Evolutionary conservation across 192 early-diverging fungal genomes (phyloP), one percentile per base, ranked within the genome.

Genomic region (Irineochytrium annulatum): DNA sequence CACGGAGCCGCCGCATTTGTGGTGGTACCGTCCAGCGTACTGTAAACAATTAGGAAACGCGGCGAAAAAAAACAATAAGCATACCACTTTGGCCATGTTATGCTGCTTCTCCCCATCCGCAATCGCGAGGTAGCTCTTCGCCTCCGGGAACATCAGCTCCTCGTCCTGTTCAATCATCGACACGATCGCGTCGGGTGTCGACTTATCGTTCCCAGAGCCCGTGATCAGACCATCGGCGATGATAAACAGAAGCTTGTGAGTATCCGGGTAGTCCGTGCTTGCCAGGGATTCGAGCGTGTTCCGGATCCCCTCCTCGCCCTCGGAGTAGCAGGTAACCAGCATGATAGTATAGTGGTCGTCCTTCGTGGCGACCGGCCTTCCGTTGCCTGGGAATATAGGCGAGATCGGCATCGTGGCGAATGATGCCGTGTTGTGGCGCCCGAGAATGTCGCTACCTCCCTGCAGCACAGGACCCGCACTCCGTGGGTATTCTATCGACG

Each of bases 251-350:
- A 97, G 62, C 78, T 95, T 97, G 52, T 84, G 81, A 11, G 76
- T 73, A 68, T 96, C 89, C 41, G 85, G 81, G 72, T 94, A 97
- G 43, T 90, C 82, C 6, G 91, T 92, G 1, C 65, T 68, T 17
- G 91, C 89, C 28, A 97, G 79, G 20, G 92, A 94, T 57, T 97
- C 92, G 51, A 93, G 72, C 5, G 95, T 96, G 6, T 75, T 87
- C 34, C 87, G 79, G 34, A 80, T 55, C n/a, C 63, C 58, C 1
- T 52, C 65, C 31, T 70, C 60, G 31, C 65, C 88, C 70, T 97
- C 95, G 31, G 94, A 96, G 68, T 97, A 97, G 72, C 93, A 95
- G 1, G 92, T 94, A 1, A 97, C 92, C 16, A 95, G 76, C 48
- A 92, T 76, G 49, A 94, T 44, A 11, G 70, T 69, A 65, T 78